Evolutionary conservation across 1,139 yeast species (phyloP), one percentile per base, ranked within the genome.

Genomic region (Kurtzmaniella natalensis): DNA sequence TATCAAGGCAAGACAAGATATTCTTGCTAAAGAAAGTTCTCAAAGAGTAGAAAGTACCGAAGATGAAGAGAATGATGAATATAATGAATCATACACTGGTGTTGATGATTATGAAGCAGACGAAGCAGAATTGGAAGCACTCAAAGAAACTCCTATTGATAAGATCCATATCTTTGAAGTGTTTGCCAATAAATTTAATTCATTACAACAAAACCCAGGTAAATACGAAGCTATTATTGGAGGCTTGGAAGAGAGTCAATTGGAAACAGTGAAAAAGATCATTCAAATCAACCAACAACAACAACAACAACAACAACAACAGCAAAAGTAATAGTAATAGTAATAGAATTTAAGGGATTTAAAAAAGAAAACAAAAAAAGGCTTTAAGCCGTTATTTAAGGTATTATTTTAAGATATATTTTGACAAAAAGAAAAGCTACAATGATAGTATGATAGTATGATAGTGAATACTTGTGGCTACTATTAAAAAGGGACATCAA

Each of bases 61-160:
- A 8, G 59, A 47, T 4, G 59, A 55, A 15, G 59, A 53, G 13
- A 54, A 43, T 16, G 57, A 48, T 15, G 69, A 53, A 15, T 54
- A 42, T 9, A 47, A 40, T 28, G 56, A 48, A 7, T 63, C 55
- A 14, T 58, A 51, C 24, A 59, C 53, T 30, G 62, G 50, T 29
- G 50, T 58, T 5, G 75, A 65, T 15, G 73, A 68, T 21, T 61
- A 59, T 25, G 75, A 65, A 39, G 68, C 63, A 14, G 76, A 71
- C 34, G 75, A 70, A 36, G 80, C 78, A 9, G 74, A 72, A 39
- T 64, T 72, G 40, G 80, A 74, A 43, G 71, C 78, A 20, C 57
- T 70, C 55, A 73, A 68, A 43, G 70, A 65, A 38, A 72, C 78
- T 2, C 76, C 78, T 9, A 57, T 76, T 35, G 79, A 75, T 47